Conservation (phyloP, 495 filamentous ascomycete genomes). For the Ramalina intermedia region DNA sequence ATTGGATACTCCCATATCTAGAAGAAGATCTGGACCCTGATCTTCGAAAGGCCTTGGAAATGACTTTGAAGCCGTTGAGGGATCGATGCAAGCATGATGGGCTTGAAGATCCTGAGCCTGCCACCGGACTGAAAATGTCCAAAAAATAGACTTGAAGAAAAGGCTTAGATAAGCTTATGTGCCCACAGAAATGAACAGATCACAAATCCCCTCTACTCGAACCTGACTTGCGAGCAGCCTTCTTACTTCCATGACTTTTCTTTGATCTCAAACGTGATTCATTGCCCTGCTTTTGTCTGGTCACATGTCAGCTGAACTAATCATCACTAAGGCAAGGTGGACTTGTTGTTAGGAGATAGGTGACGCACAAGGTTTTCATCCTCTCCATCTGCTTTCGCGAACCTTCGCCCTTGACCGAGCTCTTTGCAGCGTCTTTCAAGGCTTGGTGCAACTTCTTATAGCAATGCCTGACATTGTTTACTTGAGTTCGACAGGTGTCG, state of each 20-base stretch:
- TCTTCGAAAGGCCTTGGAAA: constrained; percentile 48
- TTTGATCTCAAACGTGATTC: constrained; percentile 57
- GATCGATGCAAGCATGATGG: constrained; percentile 4
- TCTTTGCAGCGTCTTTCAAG: constrained; percentile 37
- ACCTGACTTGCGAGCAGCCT: constrained; percentile 46
- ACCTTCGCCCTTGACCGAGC: constrained; percentile 50
- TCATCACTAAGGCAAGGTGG: constrained; percentile 9
- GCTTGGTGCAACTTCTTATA: constrained; percentile 46
- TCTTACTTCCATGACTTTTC: constrained; percentile 69
- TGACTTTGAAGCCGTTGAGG: constrained; percentile 31
- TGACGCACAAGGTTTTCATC: constrained; percentile 51
- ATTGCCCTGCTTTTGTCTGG: constrained; percentile 57
- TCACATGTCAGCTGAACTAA: not conserved
- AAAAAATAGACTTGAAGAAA: not conserved
- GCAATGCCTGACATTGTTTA: constrained; percentile 49
- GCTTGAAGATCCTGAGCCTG: not conserved
- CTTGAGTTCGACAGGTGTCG: constrained; percentile 50
- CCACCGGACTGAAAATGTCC: not conserved
- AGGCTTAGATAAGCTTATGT: not conserved
- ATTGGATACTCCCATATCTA: constrained; percentile 44
- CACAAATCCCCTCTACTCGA: constrained; percentile 14
- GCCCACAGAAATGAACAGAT: not conserved
- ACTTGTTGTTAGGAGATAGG: constrained; percentile 12
- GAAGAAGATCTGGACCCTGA: constrained; percentile 46
- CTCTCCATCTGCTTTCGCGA: constrained; percentile 41